Conservation (phyloP, 129 eudicot species). For the Chrysanthemum makinoi region DNA sequence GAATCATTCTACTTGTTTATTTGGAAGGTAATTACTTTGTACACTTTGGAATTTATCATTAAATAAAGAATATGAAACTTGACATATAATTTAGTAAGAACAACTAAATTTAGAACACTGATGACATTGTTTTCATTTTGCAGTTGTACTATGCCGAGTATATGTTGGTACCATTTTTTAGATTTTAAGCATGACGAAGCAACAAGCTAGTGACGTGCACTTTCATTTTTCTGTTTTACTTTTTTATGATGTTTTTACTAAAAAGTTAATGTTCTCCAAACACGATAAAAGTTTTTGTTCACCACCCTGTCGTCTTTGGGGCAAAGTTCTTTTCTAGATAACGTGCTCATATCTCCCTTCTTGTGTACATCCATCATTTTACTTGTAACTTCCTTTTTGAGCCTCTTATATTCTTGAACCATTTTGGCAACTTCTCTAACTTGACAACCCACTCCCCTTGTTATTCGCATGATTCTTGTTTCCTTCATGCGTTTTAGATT, state of each 20-base stretch:
- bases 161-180: constrained; percentile 32
- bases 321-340: constrained; percentile 57
- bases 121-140: background rate
- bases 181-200: constrained; percentile 27
- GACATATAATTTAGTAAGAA: no score
- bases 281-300: no score
- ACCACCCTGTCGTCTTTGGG: no score
- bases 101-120: no score
- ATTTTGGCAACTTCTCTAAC: background rate
- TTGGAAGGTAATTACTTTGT: constrained; percentile 30
- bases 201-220: no score
- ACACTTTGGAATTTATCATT: no score
- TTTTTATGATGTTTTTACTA: no score
- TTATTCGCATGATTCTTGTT: background rate
- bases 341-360: constrained; percentile 85
- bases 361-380: constrained; percentile 45
- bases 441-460: background rate
- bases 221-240: no score
- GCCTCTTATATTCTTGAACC: background rate
- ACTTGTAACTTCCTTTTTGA: constrained; percentile 13
- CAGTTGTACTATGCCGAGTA: constrained; percentile 35
- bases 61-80: no score
- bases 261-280: no score
- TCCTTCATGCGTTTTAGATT: background rate
- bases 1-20: constrained; percentile 32